A percentile compares a stretch with the other conserved stretches of the same genome.
phyloP scores from a whole-genome alignment of 1,284 basidiomycete species.

The Rhodotorula sp. region DNA sequence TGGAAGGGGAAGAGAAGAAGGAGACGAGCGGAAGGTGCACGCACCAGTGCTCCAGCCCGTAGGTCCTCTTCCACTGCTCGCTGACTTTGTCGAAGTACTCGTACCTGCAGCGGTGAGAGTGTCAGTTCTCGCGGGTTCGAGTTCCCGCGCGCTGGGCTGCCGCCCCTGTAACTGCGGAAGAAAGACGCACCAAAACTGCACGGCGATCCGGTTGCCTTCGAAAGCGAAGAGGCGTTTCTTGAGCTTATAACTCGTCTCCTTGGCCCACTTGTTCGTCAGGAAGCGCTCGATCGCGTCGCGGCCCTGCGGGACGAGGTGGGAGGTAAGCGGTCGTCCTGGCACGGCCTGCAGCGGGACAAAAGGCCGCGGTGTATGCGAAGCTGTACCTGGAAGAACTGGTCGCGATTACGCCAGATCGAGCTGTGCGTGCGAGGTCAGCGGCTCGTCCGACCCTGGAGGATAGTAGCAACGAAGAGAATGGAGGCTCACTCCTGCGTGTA shows the following conservation, averaged over 20 bases:
- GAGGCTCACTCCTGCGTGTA: slow-evolving; percentile 49
- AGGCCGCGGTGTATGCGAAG: too few relatives aligned
- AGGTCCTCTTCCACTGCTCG: slow-evolving; percentile 60
- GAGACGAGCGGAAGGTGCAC: background rate
- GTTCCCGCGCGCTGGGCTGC: background rate
- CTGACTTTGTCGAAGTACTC: slow-evolving; percentile 55
- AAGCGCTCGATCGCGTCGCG: slow-evolving; percentile 59
- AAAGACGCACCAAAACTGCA: slow-evolving; percentile 58
- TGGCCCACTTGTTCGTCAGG: slow-evolving; percentile 61
- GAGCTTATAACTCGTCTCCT: slow-evolving; percentile 55
- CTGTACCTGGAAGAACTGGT: slow-evolving; percentile 55
- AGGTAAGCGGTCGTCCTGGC: background rate
- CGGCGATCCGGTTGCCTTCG: slow-evolving; percentile 62
- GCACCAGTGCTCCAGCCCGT: slow-evolving; percentile 57
- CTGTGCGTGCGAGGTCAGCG: slow-evolving; percentile 41
- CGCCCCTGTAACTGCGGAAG: background rate
- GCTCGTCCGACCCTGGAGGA: background rate
- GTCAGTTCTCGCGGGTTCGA: background rate
- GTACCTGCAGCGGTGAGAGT: slow-evolving; percentile 49
- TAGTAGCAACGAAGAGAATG: background rate
- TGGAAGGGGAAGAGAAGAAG: background rate
- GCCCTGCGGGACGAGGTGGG: slow-evolving; percentile 47
- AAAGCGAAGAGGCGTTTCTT: slow-evolving; percentile 61
- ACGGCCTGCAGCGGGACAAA: too few relatives aligned
- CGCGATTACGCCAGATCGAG: slow-evolving; percentile 63